A percentile compares a stretch with the other conserved stretches of the same genome.
These are phyloP conservation scores for Macroventuria anomochaeta DNA, from an alignment of 2,329 filamentous ascomycete species.

Conservation along the genomic window DNA sequence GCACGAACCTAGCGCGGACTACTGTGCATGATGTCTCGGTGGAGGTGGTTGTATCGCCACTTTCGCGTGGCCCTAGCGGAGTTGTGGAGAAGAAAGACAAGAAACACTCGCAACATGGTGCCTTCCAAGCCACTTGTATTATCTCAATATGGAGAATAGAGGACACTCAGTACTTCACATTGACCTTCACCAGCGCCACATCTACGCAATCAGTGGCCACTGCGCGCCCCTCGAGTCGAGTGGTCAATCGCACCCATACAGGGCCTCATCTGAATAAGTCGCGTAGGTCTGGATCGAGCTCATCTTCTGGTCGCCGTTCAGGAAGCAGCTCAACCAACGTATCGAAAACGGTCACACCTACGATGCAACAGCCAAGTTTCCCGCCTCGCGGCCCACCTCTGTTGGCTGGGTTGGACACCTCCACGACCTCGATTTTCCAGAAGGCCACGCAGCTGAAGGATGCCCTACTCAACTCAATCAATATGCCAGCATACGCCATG, in stretches of 20 bases:
- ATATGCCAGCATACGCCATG: conserved; percentile 76
- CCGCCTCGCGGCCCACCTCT: conserved; percentile 71
- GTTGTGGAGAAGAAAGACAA: conserved; percentile 22
- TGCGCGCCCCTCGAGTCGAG: conserved; percentile 44
- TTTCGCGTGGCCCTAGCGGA: conserved; percentile 19
- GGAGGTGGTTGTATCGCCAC: conserved; percentile 69
- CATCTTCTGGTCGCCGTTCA: conserved; percentile 46
- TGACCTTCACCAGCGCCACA: conserved; percentile 72
- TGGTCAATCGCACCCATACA: conserved; percentile 52
- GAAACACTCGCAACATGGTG: conserved; percentile 28
- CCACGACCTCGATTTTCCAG: conserved; percentile 70
- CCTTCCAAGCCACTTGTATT: conserved; percentile 74
- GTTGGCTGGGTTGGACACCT: conserved; percentile 56
- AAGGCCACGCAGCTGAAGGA: conserved; percentile 80
- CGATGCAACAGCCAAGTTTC: conserved; percentile 65
- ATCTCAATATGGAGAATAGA: conserved; percentile 77
- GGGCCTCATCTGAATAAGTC: conserved; percentile 41
- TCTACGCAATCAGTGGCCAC: conserved; percentile 20
- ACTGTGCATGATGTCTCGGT: conserved; percentile 67
- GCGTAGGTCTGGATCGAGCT: conserved; percentile 49
- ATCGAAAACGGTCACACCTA: conserved; percentile 59
- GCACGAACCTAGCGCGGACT: conserved; percentile 47
- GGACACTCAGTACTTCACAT: conserved; percentile 71
- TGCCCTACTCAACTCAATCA: conserved; percentile 75
- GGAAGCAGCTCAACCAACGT: conserved; percentile 40